These are phyloP conservation scores for Pyropia haitanensis DNA, from an alignment of 23 red algal species.

Conservation along the genomic window DNA sequence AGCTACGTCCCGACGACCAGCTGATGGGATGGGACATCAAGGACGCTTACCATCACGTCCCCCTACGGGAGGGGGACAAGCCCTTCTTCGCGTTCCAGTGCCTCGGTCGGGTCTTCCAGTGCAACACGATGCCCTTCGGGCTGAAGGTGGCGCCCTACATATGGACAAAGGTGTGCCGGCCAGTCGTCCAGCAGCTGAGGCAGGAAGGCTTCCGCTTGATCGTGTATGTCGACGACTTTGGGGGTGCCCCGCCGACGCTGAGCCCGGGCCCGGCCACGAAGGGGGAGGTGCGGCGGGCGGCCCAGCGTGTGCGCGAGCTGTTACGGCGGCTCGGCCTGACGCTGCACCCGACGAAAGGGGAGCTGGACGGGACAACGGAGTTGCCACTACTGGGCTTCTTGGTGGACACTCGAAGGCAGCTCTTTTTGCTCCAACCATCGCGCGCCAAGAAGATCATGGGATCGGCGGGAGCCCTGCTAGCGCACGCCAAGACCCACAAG, in stretches of 20 bases:
- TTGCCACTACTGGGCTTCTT: constrained; percentile 23
- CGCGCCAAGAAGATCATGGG: constrained; percentile 1
- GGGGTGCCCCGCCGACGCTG: too few species aligned
- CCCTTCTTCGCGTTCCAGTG: constrained; percentile 32
- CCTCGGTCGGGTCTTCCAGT: constrained; percentile 7
- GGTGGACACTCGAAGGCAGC: constrained; percentile 13
- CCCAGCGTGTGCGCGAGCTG: not conserved
- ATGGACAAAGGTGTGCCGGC: constrained; percentile 17
- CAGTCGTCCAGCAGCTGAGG: constrained; percentile 6
- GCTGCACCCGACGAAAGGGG: not conserved
- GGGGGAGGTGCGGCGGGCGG: not conserved
- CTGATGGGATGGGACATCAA: constrained; percentile 11
- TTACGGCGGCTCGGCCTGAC: not conserved
- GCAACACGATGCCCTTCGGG: constrained; percentile 22
- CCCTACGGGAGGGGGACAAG: not conserved
- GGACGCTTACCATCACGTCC: constrained; percentile 23
- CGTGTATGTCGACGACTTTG: constrained; percentile 25
- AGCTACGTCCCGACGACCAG: not conserved
- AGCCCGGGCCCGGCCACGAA: not conserved
- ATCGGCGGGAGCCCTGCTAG: constrained; percentile 4
- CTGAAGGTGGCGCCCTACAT: constrained; percentile 2
- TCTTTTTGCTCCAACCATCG: not conserved
- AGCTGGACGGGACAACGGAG: not conserved
- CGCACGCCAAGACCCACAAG: not conserved
- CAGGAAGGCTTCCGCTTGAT: not conserved